phyloP scores from a whole-genome alignment of 2,329 filamentous ascomycete species.

The Phyllosticta paracitricarpa region DNA sequence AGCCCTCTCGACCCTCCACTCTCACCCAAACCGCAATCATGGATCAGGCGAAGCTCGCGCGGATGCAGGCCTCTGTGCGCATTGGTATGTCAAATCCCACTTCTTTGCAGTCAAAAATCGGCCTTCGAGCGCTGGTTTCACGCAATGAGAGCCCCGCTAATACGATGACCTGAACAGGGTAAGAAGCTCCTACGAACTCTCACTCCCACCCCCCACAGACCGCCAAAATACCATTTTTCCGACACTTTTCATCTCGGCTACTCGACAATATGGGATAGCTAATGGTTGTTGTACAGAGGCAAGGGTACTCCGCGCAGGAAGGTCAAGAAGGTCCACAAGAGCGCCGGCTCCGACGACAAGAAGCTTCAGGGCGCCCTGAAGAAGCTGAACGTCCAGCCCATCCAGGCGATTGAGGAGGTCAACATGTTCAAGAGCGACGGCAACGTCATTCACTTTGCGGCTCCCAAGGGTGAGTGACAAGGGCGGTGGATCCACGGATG shows the following conservation, averaged over 20 bases:
- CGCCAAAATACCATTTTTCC: not conserved
- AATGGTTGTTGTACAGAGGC: slow-evolving; percentile 49
- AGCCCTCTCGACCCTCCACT: slow-evolving; percentile 9
- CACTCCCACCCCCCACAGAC: not conserved
- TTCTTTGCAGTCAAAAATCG: not conserved
- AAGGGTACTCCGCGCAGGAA: slow-evolving; percentile 97
- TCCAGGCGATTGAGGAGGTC: slow-evolving; percentile 99
- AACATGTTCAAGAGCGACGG: slow-evolving; percentile 99
- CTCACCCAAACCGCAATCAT: slow-evolving; percentile 26
- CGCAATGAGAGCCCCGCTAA: slow-evolving; percentile 8
- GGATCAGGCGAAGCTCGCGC: slow-evolving; percentile 37
- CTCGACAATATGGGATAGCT: not conserved
- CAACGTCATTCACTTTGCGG: slow-evolving; percentile 98
- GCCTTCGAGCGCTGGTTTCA: not conserved
- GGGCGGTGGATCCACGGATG: not conserved
- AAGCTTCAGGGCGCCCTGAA: slow-evolving; percentile 95
- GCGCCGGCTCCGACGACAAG: slow-evolving; percentile 94
- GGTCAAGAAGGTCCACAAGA: slow-evolving; percentile 95
- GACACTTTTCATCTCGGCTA: not conserved
- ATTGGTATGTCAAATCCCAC: slow-evolving; percentile 27
- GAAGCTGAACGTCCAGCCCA: slow-evolving; percentile 99
- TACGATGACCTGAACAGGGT: slow-evolving; percentile 12
- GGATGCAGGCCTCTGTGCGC: slow-evolving; percentile 34
- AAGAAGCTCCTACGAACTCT: slow-evolving; percentile 2
- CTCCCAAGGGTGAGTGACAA: slow-evolving; percentile 72